Percentiles rank a stretch among this genome's conserved stretches.
Conservation (phyloP, 805 yeast species). For the Diddensiella caesifluorescens region DNA sequence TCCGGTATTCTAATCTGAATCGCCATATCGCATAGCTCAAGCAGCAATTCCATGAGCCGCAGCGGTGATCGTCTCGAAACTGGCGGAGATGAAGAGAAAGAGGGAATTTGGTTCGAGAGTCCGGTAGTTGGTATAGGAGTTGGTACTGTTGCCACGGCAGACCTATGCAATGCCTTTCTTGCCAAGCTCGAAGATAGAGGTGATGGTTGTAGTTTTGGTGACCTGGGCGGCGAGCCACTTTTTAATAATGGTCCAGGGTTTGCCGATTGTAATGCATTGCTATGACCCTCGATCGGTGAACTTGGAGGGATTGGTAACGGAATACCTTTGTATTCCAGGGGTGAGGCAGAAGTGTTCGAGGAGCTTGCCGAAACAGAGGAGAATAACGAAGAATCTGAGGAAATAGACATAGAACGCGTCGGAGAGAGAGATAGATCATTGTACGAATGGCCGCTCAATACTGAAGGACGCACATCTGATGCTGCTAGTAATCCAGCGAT, state of each 20-base stretch:
- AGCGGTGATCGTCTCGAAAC: conserved; percentile 38
- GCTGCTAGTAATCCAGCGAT: conserved; percentile 33
- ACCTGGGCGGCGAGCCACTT: background rate
- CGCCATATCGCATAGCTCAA: conserved; percentile 71
- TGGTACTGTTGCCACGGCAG: background rate
- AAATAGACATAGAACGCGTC: conserved; percentile 11
- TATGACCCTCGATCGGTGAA: conserved; percentile 2
- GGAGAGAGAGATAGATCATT: conserved; percentile 15
- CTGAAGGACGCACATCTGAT: conserved; percentile 26
- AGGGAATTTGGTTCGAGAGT: too few species aligned
- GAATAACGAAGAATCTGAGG: conserved; percentile 1
- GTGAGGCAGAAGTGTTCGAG: conserved; percentile 1
- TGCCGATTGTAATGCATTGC: background rate
- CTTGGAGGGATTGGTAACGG: conserved; percentile 12
- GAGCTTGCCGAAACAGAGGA: conserved; percentile 7
- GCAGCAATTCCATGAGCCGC: conserved; percentile 42
- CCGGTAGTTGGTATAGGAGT: conserved; percentile 7
- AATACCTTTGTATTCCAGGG: conserved; percentile 8
- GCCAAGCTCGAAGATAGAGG: background rate
- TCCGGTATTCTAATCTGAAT: conserved; percentile 70
- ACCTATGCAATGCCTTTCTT: too few species aligned
- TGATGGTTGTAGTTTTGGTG: conserved; percentile 14
- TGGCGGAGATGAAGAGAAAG: too few species aligned
- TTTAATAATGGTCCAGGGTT: background rate
- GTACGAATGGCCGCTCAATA: conserved; percentile 4